Evolutionary conservation across 768 basidiomycete genomes (phyloP).

Genomic region (Dendrothele bispora): DNA sequence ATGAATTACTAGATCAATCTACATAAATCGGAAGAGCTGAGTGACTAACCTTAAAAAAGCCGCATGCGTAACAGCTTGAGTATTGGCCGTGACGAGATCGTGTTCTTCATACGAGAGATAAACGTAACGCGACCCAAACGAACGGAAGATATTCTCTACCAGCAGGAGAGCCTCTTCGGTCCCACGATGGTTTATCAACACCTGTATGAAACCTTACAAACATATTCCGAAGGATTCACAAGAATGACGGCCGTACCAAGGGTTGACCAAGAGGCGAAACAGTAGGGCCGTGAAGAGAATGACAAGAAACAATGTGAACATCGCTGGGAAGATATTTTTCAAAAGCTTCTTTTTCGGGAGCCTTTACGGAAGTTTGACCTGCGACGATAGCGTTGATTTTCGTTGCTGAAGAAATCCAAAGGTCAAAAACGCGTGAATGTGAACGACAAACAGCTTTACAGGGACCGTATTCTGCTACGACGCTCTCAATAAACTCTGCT

Average conservation of each 20-base stretch:
- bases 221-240: neutral
- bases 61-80: constrained; percentile 96
- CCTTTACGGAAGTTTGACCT: constrained; percentile 96
- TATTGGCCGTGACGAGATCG: constrained; percentile 94
- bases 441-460: constrained; percentile 51
- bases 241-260: constrained; percentile 47
- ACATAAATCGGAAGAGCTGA: neutral
- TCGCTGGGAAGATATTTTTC: constrained; percentile 85
- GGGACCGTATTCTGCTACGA: constrained; percentile 85
- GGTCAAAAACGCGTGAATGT: neutral
- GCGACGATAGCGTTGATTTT: constrained; percentile 90
- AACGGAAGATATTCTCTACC: constrained; percentile 80
- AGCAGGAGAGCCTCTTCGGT: constrained; percentile 65
- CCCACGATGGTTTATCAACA: constrained; percentile 85
- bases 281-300: constrained; percentile 90
- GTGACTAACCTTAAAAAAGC: constrained; percentile 84
- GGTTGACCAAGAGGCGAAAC: constrained; percentile 90
- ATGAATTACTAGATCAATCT: neutral
- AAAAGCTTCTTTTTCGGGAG: constrained; percentile 87
- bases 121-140: constrained; percentile 83
- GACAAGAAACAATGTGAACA: constrained; percentile 86
- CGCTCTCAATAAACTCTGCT: constrained; percentile 78
- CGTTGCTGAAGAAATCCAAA: constrained; percentile 58
- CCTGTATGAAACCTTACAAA: no score
- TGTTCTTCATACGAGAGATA: constrained; percentile 94